Base-by-base conservation (phyloP, 2,329 filamentous ascomycete genomes). In the Hirsutella minnesotensis region DNA sequence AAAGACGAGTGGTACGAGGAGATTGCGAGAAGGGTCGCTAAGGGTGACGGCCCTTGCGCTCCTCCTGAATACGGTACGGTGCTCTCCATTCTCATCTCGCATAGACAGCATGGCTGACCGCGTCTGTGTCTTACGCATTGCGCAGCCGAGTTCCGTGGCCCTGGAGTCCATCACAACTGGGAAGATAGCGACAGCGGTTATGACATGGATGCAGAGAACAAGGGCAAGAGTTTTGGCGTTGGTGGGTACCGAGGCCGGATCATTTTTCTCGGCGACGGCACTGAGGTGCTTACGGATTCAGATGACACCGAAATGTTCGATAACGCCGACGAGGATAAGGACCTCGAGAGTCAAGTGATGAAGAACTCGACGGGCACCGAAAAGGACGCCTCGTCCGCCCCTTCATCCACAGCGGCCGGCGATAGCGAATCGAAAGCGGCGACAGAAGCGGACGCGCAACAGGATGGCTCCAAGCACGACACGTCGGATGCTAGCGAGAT, bases 1-100 rank as follows among this genome's bases (percentile, higher is more conserved):
- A 94, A 94, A 76, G 89, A 95, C 59, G 84, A 95, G 69, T 98
- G 92, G 92, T 98, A 98, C 65, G 86, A 95, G 58, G 83, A 89
- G 70, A 84, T 98, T 63, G 87, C 83, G 57, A 87, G 84, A 70
- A 80, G 92, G 61, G 92, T 98, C 65, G 86, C 89, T 55, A 89
- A 90, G 62, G 92, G 90, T 66, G 92, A 98, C 67, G 92, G 92
- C 57, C 92, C 92, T 63, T 96, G 90, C 72, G 92, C 92, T 64
- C 92, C 92, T 67, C 92, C 90, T 59, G 92, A 98, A 81, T 98
- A 96, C 73, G 92, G 92, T 89, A 90, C 82, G 87, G 69, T 69
- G 62, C 45, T 45, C 44, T 20, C 24, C 7, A 27, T 27, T 7
- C 7, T 12, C 24, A 7, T 12, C 24, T 49, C 37, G 42, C 48